Percentiles rank a stretch among this genome's conserved stretches.
phyloP scores from a whole-genome alignment of 1,139 yeast genomes.

The Maudiozyma humilis region DNA sequence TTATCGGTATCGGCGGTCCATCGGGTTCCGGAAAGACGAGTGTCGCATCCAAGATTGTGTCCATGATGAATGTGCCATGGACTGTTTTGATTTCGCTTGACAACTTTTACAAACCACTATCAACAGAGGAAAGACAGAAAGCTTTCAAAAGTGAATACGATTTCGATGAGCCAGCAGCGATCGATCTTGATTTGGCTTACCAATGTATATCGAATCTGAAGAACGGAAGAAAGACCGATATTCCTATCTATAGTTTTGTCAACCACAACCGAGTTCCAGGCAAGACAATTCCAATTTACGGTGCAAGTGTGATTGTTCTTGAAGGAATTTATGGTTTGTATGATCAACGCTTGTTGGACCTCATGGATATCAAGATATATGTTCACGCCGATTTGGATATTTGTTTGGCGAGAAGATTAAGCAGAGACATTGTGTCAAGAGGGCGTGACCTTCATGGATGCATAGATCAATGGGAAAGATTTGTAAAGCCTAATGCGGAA shows the following conservation, averaged over 20 bases:
- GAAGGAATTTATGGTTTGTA: constrained; percentile 87
- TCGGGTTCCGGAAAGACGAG: constrained; percentile 96
- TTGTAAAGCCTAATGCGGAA: constrained; percentile 89
- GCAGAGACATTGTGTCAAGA: constrained; percentile 77
- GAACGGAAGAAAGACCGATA: constrained; percentile 51
- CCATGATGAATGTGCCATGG: constrained; percentile 85
- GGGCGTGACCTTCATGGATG: constrained; percentile 81
- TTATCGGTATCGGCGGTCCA: constrained; percentile 90
- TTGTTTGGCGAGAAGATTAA: constrained; percentile 78
- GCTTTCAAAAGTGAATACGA: constrained; percentile 71
- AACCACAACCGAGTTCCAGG: constrained; percentile 61
- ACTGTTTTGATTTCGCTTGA: constrained; percentile 86
- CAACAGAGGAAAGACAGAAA: constrained; percentile 45
- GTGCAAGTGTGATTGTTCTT: constrained; percentile 84
- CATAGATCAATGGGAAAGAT: constrained; percentile 78
- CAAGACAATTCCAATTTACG: constrained; percentile 70
- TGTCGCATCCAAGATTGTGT: constrained; percentile 75
- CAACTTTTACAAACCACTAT: constrained; percentile 76
- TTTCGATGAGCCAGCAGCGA: constrained; percentile 76
- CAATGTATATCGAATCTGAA: constrained; percentile 59
- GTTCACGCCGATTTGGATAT: constrained; percentile 92
- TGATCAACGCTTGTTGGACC: constrained; percentile 55
- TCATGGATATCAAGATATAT: constrained; percentile 81
- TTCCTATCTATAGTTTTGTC: constrained; percentile 81
- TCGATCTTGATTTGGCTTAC: constrained; percentile 67